Conservation (phyloP, 495 filamentous ascomycete genomes). For the Aspergillus nanangensis region DNA sequence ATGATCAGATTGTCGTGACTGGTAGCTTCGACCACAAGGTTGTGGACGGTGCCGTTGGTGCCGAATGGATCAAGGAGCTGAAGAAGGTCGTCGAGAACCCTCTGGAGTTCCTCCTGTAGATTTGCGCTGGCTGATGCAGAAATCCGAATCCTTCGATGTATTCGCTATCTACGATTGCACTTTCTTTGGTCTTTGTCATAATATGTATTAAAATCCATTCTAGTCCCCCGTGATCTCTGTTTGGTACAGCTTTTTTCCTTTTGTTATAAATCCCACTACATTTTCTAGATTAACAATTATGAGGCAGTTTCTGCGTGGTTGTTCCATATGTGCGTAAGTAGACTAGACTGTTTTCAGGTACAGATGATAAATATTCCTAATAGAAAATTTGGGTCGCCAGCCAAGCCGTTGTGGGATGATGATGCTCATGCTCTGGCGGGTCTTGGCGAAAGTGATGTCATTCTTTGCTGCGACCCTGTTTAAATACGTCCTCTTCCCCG, state of each 20-base stretch:
- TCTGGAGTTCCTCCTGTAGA: slow-evolving; percentile 83
- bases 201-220: slow-evolving; percentile 43
- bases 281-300: too few species aligned
- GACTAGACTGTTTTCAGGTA: too few species aligned
- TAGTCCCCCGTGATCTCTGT: slow-evolving; percentile 20
- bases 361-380: too few species aligned
- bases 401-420: too few species aligned
- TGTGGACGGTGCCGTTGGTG: slow-evolving; percentile 88
- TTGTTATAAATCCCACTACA: slow-evolving; percentile 27
- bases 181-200: slow-evolving; percentile 24
- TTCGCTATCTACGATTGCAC: slow-evolving; percentile 16
- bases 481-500: too few species aligned
- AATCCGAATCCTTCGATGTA: slow-evolving; percentile 4
- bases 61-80: slow-evolving; percentile 93
- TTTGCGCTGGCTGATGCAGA: slow-evolving; percentile 3
- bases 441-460: too few species aligned
- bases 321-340: too few species aligned
- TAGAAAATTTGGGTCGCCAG: too few species aligned
- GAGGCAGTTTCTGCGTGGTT: too few species aligned
- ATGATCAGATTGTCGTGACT: slow-evolving; percentile 93
- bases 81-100: slow-evolving; percentile 98
- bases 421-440: too few species aligned
- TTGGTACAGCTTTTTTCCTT: slow-evolving; percentile 27
- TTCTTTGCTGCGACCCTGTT: too few species aligned
- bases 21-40: slow-evolving; percentile 98